Evolutionary conservation across 169 alveolate genomes (phyloP), one percentile per base, ranked within the genome.

Genomic region (Eimeria sp.): DNA sequence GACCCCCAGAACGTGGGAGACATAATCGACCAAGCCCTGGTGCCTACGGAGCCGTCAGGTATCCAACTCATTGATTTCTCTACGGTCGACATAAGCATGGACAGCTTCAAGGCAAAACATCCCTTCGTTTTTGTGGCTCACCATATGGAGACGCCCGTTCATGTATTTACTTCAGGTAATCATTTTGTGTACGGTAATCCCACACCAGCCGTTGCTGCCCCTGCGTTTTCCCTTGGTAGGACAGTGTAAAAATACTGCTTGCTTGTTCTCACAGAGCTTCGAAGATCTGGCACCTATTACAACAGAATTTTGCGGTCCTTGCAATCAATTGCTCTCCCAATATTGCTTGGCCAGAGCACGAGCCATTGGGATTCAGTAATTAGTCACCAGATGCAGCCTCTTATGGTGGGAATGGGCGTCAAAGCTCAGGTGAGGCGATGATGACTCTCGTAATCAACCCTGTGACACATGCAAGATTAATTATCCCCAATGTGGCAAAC

Each of bases 61-160:
- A 14, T 16, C 40, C 93, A 58, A 30, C 93, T 87, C 30, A 87
- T 87, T 47, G 30, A 63, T 27, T 87, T 61, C 45, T 87, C 93
- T 43, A 87, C 93, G 65, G 93, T 43, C 25, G 25, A 22, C 45
- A 63, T 87, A 61, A 57, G 72, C 72, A 34, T 87, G 43, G 93
- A 43, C 61, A 63, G 65, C 49, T 87, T 87, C 25, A 87, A 87
- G 93, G 30, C 43, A 63, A 40, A 63, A 0, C 73, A 49, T 18
- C 83, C 93, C 14, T 87, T 87, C 18, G 65, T 57, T n/a, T 87
- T 61, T n/a, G 4, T 58, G 61, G 83, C 45, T 63, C 65, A 30
- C 51, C 93, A 87, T 57, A 51, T 43, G 67, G 93, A 87, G 72
- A 87, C 82, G 45, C 78, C 82, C 45, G 93, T 63, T 7, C 93